phyloP scores from a whole-genome alignment of 2,329 filamentous ascomycete genomes.

The Fusarium sp. region DNA sequence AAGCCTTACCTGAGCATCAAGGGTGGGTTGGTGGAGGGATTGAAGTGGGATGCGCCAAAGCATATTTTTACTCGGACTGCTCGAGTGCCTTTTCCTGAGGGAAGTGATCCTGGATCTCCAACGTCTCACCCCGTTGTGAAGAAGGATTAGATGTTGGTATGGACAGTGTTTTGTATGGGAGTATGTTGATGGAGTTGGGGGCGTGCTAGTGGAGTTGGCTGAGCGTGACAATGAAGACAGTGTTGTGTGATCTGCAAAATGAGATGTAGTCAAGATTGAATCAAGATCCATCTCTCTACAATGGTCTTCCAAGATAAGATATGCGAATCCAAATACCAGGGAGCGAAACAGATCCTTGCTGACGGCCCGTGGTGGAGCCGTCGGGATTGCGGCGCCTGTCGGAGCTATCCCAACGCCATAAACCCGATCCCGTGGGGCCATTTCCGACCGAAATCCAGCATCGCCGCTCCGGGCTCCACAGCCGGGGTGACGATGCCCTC shows the following conservation, averaged over 20 bases:
- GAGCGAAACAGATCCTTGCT: background rate
- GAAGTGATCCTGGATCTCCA: constrained; percentile 41
- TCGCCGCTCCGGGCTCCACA: constrained; percentile 3
- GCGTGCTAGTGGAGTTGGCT: background rate
- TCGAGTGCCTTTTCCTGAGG: constrained; percentile 57
- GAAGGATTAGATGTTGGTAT: background rate
- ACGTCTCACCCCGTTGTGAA: background rate
- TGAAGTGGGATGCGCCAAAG: constrained; percentile 53
- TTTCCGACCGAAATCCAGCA: constrained; percentile 25
- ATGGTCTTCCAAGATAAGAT: background rate
- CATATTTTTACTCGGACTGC: constrained; percentile 62
- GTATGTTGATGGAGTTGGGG: background rate
- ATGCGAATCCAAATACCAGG: background rate
- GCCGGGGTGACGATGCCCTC: background rate
- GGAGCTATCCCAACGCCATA: constrained; percentile 23
- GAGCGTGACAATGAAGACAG: background rate
- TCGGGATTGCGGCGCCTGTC: constrained; percentile 29
- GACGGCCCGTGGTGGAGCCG: background rate
- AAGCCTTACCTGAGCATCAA: constrained; percentile 58
- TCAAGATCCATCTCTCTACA: background rate
- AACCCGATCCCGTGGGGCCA: constrained; percentile 31
- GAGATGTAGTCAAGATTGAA: background rate
- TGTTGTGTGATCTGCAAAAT: background rate
- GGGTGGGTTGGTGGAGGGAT: constrained; percentile 57
- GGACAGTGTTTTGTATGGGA: background rate